phyloP scores from a whole-genome alignment of 1,284 basidiomycete genomes.

The Chondrostereum purpureum region DNA sequence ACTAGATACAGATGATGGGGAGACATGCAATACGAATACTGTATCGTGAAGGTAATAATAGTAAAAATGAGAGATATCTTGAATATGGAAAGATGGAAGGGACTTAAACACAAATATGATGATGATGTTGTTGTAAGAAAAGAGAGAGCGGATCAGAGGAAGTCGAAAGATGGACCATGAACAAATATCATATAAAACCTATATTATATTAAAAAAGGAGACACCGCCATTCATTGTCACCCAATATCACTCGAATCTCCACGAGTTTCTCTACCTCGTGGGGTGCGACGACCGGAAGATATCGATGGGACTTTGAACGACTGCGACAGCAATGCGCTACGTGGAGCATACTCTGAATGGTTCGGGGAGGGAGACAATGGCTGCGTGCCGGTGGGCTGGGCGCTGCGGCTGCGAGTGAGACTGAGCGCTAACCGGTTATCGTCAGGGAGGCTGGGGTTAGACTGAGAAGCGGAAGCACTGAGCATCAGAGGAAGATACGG shows the following conservation, averaged over 20 bases:
- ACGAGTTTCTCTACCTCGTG: conserved; percentile 6
- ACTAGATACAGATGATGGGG: too few relatives aligned
- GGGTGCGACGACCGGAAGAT: conserved; percentile 1
- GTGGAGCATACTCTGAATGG: conserved; percentile 26
- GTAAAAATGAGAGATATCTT: too few relatives aligned
- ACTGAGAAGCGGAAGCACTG: conserved; percentile 15
- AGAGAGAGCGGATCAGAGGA: too few relatives aligned
- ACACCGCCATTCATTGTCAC: background rate
- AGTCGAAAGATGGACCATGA: too few relatives aligned
- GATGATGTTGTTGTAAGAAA: too few relatives aligned
- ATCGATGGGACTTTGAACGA: conserved; percentile 30
- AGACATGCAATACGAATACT: too few relatives aligned
- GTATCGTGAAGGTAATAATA: too few relatives aligned
- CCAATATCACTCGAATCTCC: conserved; percentile 6
- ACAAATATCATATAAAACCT: too few relatives aligned
- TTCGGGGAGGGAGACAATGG: conserved; percentile 25
- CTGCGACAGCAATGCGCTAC: conserved; percentile 42
- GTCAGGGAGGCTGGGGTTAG: conserved; percentile 23
- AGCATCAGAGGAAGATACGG: conserved; percentile 59
- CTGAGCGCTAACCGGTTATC: conserved; percentile 28
- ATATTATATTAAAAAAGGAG: background rate
- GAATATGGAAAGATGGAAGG: too few relatives aligned
- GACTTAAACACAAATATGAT: too few relatives aligned
- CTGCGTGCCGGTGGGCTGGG: conserved; percentile 26
- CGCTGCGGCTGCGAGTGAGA: conserved; percentile 43